Evolutionary conservation across 208 protist genomes (phyloP).

Genomic region (Acanthamoeba divionensis): DNA sequence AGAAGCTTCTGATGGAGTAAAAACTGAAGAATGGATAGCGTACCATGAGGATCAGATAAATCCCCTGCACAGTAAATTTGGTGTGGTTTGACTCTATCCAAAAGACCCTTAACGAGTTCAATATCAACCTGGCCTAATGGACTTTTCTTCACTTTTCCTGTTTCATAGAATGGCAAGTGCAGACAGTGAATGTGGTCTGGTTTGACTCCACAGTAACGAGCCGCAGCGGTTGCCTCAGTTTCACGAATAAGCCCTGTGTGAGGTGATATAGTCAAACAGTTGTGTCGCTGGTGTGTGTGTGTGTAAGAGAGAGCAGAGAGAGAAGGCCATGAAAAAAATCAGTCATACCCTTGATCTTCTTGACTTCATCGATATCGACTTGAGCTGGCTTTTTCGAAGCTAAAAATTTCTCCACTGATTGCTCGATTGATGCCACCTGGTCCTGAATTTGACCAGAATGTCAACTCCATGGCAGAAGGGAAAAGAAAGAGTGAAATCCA

Average conservation of each 20-base stretch:
- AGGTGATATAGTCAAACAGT: too few relatives aligned
- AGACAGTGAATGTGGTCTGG: slow-evolving; percentile 70
- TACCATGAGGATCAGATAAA: slow-evolving; percentile 78
- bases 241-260: slow-evolving; percentile 72
- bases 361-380: slow-evolving; percentile 58
- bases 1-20: too few relatives aligned
- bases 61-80: slow-evolving; percentile 70
- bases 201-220: slow-evolving; percentile 56
- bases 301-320: too few relatives aligned
- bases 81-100: slow-evolving; percentile 68
- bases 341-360: slow-evolving; percentile 75
- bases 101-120: slow-evolving; percentile 72
- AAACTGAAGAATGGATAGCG: too few relatives aligned
- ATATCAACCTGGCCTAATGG: slow-evolving; percentile 71
- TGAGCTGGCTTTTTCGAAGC: slow-evolving; percentile 53
- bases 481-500: not conserved
- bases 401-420: slow-evolving; percentile 6
- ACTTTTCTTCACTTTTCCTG: slow-evolving; percentile 76
- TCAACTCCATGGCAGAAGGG: not conserved
- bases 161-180: slow-evolving; percentile 79
- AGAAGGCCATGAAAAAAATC: too few relatives aligned
- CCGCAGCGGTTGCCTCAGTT: slow-evolving; percentile 56
- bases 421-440: not conserved
- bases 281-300: too few relatives aligned
- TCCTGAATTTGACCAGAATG: not conserved